These are phyloP conservation scores for Phytophthora sp. DNA, from an alignment of 352 stramenopile genomes.

Conservation along the genomic window DNA sequence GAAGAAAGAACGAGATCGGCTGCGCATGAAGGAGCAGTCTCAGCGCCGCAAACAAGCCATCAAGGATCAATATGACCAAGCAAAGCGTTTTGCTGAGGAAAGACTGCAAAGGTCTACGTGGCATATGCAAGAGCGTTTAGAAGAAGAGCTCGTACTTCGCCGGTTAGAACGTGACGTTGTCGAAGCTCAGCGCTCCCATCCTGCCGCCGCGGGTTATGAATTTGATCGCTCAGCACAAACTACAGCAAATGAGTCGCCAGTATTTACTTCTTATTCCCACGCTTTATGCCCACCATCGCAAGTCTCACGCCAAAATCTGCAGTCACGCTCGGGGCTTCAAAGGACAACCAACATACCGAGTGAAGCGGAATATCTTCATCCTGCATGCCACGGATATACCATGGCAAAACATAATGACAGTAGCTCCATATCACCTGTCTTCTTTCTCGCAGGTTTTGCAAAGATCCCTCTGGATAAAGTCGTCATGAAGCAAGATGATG, in stretches of 20 bases:
- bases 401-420: constrained; percentile 53
- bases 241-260: constrained; percentile 34
- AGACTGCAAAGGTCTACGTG: constrained; percentile 38
- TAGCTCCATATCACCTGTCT: constrained; percentile 61
- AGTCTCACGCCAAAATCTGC: constrained; percentile 12
- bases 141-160: constrained; percentile 74
- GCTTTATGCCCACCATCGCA: constrained; percentile 49
- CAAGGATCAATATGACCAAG: constrained; percentile 40
- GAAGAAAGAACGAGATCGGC: constrained; percentile 56
- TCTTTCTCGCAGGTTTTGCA: constrained; percentile 61
- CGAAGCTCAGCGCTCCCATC: constrained; percentile 54
- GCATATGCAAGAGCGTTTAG: constrained; percentile 52
- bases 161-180: constrained; percentile 69
- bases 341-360: constrained; percentile 10
- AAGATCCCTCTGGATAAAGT: constrained; percentile 69
- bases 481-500: constrained; percentile 40
- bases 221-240: constrained; percentile 29
- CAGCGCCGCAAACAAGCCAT: constrained; percentile 42
- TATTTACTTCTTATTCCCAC: constrained; percentile 65
- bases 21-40: constrained; percentile 58
- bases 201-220: constrained; percentile 58
- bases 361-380: constrained; percentile 50
- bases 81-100: constrained; percentile 28
- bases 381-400: constrained; percentile 59
- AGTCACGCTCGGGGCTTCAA: constrained; percentile 22